phyloP scores from a whole-genome alignment of 345 rosid species.

The Gossypium herbaceum region DNA sequence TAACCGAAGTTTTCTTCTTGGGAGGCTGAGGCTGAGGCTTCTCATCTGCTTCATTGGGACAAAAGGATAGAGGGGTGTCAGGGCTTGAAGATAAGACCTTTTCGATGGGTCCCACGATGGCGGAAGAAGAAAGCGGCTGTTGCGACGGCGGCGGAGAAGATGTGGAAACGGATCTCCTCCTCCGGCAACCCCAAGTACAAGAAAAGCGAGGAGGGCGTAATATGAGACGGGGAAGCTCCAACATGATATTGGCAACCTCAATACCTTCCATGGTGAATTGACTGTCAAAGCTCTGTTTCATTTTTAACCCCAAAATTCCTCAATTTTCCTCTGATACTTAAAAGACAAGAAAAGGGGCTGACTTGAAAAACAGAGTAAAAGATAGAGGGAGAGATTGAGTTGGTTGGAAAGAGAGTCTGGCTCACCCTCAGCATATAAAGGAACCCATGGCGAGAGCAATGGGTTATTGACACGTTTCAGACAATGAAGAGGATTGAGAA shows the following conservation, averaged over 20 bases:
- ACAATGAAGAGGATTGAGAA: not conserved
- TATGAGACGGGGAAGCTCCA: conserved; percentile 20
- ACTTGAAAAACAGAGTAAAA: not conserved
- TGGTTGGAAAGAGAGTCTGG: not conserved
- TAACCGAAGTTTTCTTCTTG: conserved; percentile 20
- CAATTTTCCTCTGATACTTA: too few relatives aligned
- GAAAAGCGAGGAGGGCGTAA: conserved; percentile 1
- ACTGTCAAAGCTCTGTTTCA: not conserved
- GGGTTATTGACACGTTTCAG: not conserved
- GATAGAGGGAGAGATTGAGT: not conserved
- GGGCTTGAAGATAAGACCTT: conserved; percentile 32
- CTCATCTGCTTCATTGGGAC: conserved; percentile 37
- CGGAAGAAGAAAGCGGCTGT: not conserved
- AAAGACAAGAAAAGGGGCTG: too few relatives aligned
- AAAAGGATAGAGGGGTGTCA: conserved; percentile 33
- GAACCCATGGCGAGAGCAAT: not conserved
- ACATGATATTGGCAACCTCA: conserved; percentile 25
- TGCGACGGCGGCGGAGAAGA: not conserved
- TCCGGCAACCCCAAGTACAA: conserved; percentile 28
- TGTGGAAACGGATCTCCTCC: conserved; percentile 22
- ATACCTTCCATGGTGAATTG: not conserved
- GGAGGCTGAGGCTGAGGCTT: conserved; percentile 15
- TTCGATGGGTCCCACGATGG: not conserved
- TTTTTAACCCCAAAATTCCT: not conserved
- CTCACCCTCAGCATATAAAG: not conserved